Percentiles rank a stretch among this genome's conserved stretches.
Conservation (phyloP, 306 rosid genomes). For the Malus asiatica region DNA sequence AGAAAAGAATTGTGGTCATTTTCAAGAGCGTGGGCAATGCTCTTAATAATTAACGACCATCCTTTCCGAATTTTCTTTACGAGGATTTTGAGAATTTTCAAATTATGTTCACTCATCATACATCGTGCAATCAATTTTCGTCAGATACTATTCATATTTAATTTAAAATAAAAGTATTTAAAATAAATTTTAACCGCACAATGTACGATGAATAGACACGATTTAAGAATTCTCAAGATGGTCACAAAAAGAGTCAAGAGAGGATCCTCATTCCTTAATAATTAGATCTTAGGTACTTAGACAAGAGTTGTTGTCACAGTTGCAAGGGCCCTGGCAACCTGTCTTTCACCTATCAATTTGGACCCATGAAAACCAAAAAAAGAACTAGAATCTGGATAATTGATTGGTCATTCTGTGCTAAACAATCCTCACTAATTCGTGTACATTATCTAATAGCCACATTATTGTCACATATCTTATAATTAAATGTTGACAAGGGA, state of each 20-base stretch:
- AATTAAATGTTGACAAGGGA: too few species aligned
- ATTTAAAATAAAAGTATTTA: too few species aligned
- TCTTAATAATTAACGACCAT: slow-evolving; percentile 21
- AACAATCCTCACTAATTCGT: neutral
- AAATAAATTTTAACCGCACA: too few species aligned
- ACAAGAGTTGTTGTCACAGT: slow-evolving; percentile 50
- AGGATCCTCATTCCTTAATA: slow-evolving; percentile 12
- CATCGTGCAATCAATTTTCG: accelerated
- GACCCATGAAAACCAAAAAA: slow-evolving; percentile 33
- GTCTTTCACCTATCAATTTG: slow-evolving; percentile 34
- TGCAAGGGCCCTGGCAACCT: slow-evolving; percentile 27
- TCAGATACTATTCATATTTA: too few species aligned
- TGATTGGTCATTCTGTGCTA: slow-evolving; percentile 7
- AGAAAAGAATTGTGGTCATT: slow-evolving; percentile 24
- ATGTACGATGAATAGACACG: accelerated
- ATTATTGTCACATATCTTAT: too few species aligned
- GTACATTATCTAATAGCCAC: neutral
- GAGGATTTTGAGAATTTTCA: accelerated
- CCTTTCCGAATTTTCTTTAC: accelerated
- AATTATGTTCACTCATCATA: accelerated
- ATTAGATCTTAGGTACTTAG: slow-evolving; percentile 43
- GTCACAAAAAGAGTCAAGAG: too few species aligned
- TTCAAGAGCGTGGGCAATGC: slow-evolving; percentile 25
- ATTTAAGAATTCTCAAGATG: accelerated
- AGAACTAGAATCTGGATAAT: slow-evolving; percentile 19